Base-by-base conservation (phyloP, 2,329 filamentous ascomycete species). In the Botrytis galanthina region DNA sequence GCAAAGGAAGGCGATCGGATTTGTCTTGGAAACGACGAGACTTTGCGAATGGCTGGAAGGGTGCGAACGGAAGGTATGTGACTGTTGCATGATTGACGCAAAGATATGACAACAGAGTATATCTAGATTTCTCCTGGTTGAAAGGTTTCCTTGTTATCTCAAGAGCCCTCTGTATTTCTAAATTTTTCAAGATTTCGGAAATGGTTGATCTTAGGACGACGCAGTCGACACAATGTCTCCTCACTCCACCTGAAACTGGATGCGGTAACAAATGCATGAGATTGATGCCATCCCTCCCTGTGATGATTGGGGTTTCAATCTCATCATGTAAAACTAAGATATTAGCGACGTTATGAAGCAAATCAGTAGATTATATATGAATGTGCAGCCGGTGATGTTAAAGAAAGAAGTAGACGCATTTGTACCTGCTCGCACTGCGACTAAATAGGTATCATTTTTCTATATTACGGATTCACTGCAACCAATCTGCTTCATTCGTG, bases 401-500 rank as follows among this genome's bases (percentile, higher is more conserved):
- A 26, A 10, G 4, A 37, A n/a, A 32, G 37, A 69, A 66, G 10
- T 20, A 69, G 66, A 57, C 18, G 39, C 66, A 18, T 37, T 69
- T n/a, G 18, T 39, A 39, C 48, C n/a, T n/a, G 29, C 35, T 16
- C 16, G 48, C n/a, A 32, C 39, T 42, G 26, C 51, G 37, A 69
- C 10, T 22, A 54, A 35, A 20, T 35, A 72, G 61, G 61, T 59
- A 72, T 72, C 46, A 66, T 67, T 67, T 57, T 61, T 72, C 44
- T 72, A 72, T 67, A 72, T 72, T 69, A 69, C n/a, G 48, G 57
- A 72, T 72, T 39, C 46, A 46, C 61, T 51, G 29, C 46, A 39
- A 37, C 66, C 37, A 57, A 67, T 35, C 42, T 70, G 26, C 48
- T 59, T 57, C 60, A 59, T n/a, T 72, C 61, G 46, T 67, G 61